phyloP scores from a whole-genome alignment of 2,329 filamentous ascomycete genomes.

The Cladosporium sp. region DNA sequence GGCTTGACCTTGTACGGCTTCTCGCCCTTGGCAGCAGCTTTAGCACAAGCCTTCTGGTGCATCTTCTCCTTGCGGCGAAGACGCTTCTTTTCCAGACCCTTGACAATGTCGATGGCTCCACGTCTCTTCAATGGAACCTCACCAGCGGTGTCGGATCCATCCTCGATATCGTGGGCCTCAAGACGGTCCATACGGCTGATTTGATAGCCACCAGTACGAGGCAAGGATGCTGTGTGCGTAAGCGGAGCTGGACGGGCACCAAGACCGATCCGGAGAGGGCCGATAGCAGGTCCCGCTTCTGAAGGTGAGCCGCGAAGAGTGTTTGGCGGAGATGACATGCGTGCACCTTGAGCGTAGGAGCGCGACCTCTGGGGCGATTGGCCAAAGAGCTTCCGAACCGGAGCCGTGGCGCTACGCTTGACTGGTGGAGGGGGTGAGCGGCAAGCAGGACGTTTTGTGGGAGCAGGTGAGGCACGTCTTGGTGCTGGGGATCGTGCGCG shows the following conservation, averaged over 20 bases:
- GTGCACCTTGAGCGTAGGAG: conserved; percentile 37
- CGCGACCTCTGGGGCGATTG: conserved; percentile 65
- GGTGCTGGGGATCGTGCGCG: conserved; percentile 32
- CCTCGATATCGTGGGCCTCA: conserved; percentile 36
- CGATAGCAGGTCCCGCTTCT: conserved; percentile 41
- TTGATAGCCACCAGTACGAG: conserved; percentile 66
- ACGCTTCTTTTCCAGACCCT: conserved; percentile 90
- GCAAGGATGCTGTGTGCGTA: conserved; percentile 80
- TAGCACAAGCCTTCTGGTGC: conserved; percentile 82
- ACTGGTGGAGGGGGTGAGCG: conserved; percentile 26
- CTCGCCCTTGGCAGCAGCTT: conserved; percentile 59
- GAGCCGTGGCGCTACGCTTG: conserved; percentile 14
- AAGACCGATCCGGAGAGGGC: conserved; percentile 44
- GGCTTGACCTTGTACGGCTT: conserved; percentile 69
- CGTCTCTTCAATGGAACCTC: conserved; percentile 62
- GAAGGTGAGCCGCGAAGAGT: conserved; percentile 43
- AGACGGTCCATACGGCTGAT: conserved; percentile 30
- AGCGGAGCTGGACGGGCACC: conserved; percentile 59
- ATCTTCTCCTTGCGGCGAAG: conserved; percentile 91
- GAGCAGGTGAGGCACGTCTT: conserved; percentile 14
- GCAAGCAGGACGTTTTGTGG: conserved; percentile 44
- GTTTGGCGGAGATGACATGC: conserved; percentile 65
- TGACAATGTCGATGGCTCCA: conserved; percentile 96
- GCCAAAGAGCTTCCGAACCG: conserved; percentile 51
- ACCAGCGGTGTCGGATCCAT: conserved; percentile 33